Evolutionary conservation across 257 asterid species (phyloP).

Genomic region (Lavandula angustifolia): DNA sequence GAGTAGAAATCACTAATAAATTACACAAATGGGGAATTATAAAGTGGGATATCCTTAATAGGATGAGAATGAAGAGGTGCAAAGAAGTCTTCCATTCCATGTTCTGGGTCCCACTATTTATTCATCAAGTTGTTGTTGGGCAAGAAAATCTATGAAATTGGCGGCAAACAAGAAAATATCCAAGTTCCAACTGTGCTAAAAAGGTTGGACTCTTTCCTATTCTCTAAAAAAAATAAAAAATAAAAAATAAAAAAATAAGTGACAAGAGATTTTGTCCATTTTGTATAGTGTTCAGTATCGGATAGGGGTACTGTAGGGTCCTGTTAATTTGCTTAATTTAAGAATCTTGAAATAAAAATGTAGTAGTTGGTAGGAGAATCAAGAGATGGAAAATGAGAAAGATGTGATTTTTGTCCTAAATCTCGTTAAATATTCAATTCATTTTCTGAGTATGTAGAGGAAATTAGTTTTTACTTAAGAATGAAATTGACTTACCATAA

Average conservation of each 20-base stretch:
- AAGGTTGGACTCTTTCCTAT: constrained; percentile 30
- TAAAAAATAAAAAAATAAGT: neutral
- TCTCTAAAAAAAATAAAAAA: constrained; percentile 4
- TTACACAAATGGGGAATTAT: constrained; percentile 16
- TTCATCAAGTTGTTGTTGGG: constrained; percentile 4
- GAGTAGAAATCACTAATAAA: constrained; percentile 32
- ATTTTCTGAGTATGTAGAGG: no score
- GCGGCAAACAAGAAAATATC: constrained; percentile 28
- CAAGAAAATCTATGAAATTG: constrained; percentile 28
- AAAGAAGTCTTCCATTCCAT: constrained; percentile 33
- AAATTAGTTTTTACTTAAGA: no score
- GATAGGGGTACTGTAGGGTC: constrained; percentile 6
- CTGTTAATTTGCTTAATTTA: neutral
- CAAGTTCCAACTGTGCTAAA: constrained; percentile 12
- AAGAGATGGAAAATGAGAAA: no score
- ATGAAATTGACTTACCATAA: no score
- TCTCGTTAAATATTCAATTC: no score
- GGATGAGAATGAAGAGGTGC: constrained; percentile 40
- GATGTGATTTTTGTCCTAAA: no score
- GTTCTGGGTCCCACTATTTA: constrained; percentile 16
- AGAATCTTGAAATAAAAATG: no score
- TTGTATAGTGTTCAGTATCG: neutral
- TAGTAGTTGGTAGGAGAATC: constrained; percentile 3
- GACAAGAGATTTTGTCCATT: constrained; percentile 5
- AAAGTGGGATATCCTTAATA: constrained; percentile 40